Conservation (phyloP, 495 filamentous ascomycete genomes). For the Bathelium albidoporum region DNA sequence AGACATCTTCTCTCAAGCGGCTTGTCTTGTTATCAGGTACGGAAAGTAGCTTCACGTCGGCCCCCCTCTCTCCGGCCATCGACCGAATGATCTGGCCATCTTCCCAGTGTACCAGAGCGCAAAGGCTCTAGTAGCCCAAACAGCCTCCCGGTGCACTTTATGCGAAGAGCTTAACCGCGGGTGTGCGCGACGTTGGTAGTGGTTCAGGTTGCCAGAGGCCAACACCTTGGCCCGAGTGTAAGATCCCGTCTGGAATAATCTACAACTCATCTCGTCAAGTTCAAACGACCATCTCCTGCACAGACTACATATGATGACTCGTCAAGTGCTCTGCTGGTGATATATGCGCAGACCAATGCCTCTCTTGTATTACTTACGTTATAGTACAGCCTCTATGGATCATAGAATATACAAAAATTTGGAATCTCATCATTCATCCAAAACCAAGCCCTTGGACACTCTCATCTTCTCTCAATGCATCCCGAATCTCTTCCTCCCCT, state of each 20-base stretch:
- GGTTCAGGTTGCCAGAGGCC: not conserved
- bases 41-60: not conserved
- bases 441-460: slow-evolving; percentile 67
- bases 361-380: too few species aligned
- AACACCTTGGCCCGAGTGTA: too few species aligned
- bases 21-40: not conserved
- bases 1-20: not conserved
- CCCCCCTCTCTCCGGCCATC: not conserved
- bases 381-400: too few species aligned
- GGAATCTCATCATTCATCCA: slow-evolving; percentile 6
- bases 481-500: slow-evolving; percentile 78
- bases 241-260: too few species aligned
- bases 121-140: not conserved
- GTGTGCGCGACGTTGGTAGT: not conserved
- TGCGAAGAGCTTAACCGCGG: not conserved
- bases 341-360: too few species aligned
- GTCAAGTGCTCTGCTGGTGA: too few species aligned
- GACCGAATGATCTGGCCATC: not conserved
- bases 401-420: not conserved
- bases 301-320: too few species aligned
- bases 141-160: not conserved
- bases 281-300: too few species aligned
- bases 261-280: too few species aligned
- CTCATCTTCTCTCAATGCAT: slow-evolving; percentile 77
- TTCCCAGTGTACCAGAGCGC: not conserved